These are phyloP conservation scores for Batrachochytrium dendrobatidis DNA, from an alignment of 371 early-diverging fungal genomes.

Conservation along the genomic window DNA sequence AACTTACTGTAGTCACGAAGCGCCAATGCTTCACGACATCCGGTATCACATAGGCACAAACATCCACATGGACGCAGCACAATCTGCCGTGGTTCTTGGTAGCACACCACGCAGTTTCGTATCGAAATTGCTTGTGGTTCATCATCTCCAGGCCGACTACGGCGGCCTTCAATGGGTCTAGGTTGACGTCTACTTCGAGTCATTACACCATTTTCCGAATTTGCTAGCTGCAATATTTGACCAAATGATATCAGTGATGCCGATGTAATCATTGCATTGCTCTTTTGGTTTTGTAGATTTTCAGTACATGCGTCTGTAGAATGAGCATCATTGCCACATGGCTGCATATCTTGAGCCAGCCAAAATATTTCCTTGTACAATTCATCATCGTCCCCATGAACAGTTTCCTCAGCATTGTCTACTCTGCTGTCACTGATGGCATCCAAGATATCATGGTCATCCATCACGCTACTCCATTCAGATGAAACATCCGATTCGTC, in stretches of 20 bases:
- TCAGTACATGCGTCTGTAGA: too few species aligned
- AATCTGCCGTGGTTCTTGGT: slow-evolving; percentile 6
- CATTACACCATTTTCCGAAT: too few species aligned
- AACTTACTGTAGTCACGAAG: not conserved
- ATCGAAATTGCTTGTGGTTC: too few species aligned
- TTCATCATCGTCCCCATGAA: not conserved
- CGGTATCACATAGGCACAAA: slow-evolving; percentile 11
- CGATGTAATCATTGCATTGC: too few species aligned
- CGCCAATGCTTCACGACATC: slow-evolving; percentile 9
- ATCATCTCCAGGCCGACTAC: too few species aligned
- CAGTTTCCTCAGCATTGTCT: not conserved
- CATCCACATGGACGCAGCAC: slow-evolving; percentile 10
- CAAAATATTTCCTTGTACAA: slow-evolving; percentile 1
- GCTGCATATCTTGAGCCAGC: not conserved
- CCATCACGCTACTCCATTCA: not conserved
- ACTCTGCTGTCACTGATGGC: not conserved
- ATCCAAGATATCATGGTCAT: not conserved
- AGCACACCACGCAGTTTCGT: slow-evolving; percentile 6
- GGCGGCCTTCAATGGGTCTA: too few species aligned
- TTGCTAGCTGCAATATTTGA: too few species aligned
- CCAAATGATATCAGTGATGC: too few species aligned
- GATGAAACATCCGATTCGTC: not conserved
- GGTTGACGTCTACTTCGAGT: too few species aligned
- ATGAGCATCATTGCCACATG: too few species aligned
- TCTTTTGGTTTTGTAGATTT: too few species aligned